A percentile compares a stretch with the other conserved stretches of the same genome.
These are phyloP conservation scores for Clavaria fumosa DNA, from an alignment of 768 basidiomycete species.

Conservation along the genomic window DNA sequence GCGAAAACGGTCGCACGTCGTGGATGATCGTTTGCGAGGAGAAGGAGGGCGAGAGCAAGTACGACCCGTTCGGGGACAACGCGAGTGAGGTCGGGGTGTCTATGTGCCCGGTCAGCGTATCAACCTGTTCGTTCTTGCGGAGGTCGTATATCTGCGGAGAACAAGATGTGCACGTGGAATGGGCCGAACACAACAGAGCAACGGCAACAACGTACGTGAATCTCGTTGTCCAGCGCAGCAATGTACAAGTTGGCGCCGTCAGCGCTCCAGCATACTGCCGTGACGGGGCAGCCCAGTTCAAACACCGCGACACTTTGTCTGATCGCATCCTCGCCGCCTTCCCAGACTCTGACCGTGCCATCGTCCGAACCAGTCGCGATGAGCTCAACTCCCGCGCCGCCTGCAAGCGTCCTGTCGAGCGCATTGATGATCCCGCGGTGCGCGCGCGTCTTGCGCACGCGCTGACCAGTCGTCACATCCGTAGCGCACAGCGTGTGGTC, in stretches of 20 bases:
- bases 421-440: slow-evolving; percentile 87
- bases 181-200: slow-evolving; percentile 6
- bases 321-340: slow-evolving; percentile 58
- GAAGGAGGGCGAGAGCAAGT: slow-evolving; percentile 80
- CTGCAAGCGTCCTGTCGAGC: slow-evolving; percentile 73
- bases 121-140: slow-evolving; percentile 69
- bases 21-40: slow-evolving; percentile 83
- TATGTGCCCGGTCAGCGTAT: slow-evolving; percentile 67
- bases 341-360: slow-evolving; percentile 84
- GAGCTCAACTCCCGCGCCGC: slow-evolving; percentile 73
- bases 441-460: slow-evolving; percentile 67
- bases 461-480: slow-evolving; percentile 73
- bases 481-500: slow-evolving; percentile 71
- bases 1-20: slow-evolving; percentile 88
- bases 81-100: slow-evolving; percentile 92
- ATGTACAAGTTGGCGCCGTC: slow-evolving; percentile 84
- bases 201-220: slow-evolving; percentile 76
- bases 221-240: slow-evolving; percentile 91
- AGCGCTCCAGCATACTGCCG: slow-evolving; percentile 80
- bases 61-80: slow-evolving; percentile 77
- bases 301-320: slow-evolving; percentile 71
- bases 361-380: slow-evolving; percentile 85
- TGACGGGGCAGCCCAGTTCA: slow-evolving; percentile 81
- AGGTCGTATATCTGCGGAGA: slow-evolving; percentile 67
- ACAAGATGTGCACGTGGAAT: slow-evolving; percentile 4